phyloP scores from a whole-genome alignment of 768 basidiomycete genomes.

The Hygrocybe punicea region DNA sequence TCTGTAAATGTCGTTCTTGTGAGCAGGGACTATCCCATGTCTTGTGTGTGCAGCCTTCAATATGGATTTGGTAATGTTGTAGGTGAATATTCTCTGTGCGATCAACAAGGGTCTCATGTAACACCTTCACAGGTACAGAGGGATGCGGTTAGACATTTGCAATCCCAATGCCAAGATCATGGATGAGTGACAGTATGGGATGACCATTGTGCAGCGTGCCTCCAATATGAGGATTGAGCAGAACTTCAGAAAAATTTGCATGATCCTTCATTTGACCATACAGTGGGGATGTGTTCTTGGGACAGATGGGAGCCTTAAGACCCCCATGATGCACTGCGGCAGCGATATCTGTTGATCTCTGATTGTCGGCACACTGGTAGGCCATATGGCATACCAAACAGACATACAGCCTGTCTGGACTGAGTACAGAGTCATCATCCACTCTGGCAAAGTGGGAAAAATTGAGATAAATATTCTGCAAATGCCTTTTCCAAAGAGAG shows the following conservation, averaged over 20 bases:
- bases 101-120: not conserved
- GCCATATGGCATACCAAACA: slow-evolving; percentile 1
- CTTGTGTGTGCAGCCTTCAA: slow-evolving; percentile 7
- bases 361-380: slow-evolving; percentile 4
- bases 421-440: not conserved
- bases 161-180: not conserved
- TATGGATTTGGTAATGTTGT: slow-evolving; percentile 7
- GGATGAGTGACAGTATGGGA: slow-evolving; percentile 1
- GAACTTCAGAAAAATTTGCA: not conserved
- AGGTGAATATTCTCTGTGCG: slow-evolving; percentile 2
- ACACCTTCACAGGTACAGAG: not conserved
- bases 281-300: slow-evolving; percentile 1
- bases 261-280: slow-evolving; percentile 3
- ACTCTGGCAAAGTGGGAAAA: slow-evolving; percentile 5
- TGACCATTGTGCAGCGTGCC: not conserved
- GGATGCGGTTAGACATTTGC: slow-evolving; percentile 1
- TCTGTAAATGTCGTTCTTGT: no score
- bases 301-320: not conserved
- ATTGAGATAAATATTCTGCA: slow-evolving; percentile 1
- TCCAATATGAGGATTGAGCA: slow-evolving; percentile 2
- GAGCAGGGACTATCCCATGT: no score
- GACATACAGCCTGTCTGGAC: slow-evolving; percentile 3
- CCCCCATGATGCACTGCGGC: slow-evolving; percentile 2
- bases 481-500: slow-evolving; percentile 2
- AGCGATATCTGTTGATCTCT: slow-evolving; percentile 3